Conservation (phyloP, 169 alveolate species). For the Cytauxzoon felis region DNA sequence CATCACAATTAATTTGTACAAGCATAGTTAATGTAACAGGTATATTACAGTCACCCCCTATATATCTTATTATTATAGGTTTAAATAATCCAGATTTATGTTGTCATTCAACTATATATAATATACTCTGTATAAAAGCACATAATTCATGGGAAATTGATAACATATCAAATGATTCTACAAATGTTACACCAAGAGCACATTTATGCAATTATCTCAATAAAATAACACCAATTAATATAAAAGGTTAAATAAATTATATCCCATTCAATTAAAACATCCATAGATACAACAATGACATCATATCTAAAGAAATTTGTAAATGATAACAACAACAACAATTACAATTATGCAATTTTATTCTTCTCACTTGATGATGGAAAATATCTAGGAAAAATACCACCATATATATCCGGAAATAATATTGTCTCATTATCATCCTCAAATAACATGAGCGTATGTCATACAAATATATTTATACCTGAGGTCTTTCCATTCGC, state of each 20-base stretch:
- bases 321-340: no score
- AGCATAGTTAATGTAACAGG: slow-evolving; percentile 25
- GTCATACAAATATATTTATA: neutral
- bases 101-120: slow-evolving; percentile 43
- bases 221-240: no score
- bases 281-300: no score
- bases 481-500: no score
- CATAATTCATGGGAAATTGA: neutral
- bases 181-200: neutral
- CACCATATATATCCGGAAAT: neutral
- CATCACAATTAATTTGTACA: slow-evolving; percentile 27
- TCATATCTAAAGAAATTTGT: no score
- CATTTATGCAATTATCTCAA: neutral
- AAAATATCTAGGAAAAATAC: slow-evolving; percentile 8
- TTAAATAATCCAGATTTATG: slow-evolving; percentile 59
- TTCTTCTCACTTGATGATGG: slow-evolving; percentile 8
- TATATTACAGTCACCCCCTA: neutral
- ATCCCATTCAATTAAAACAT: no score
- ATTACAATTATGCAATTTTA: neutral
- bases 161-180: neutral
- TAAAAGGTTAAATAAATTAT: no score
- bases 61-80: slow-evolving; percentile 1
- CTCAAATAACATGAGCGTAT: slow-evolving; percentile 10
- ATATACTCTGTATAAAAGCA: slow-evolving; percentile 38
- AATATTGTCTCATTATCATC: slow-evolving; percentile 10